Evolutionary conservation across 352 stramenopile species (phyloP).

Genomic region (Pythium scleroteichum): DNA sequence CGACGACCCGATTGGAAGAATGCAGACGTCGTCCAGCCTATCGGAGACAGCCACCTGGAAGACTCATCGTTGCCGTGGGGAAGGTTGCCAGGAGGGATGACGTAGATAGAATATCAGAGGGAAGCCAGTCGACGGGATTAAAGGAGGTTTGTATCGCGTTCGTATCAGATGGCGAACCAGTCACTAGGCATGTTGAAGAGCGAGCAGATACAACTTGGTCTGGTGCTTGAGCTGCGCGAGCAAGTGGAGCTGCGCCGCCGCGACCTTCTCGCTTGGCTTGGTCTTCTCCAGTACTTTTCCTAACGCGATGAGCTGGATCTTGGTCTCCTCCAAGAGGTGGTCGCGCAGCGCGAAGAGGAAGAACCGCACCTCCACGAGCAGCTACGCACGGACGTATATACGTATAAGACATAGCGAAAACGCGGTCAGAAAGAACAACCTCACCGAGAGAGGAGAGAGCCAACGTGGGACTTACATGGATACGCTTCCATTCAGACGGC

Average conservation of each 20-base stretch:
- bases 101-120: background rate
- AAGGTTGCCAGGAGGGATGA: conserved; percentile 28
- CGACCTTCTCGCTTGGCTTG: conserved; percentile 41
- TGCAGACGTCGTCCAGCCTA: conserved; percentile 7
- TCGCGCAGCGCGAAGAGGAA: conserved; percentile 60
- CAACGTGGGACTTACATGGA: conserved; percentile 46
- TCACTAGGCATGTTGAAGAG: conserved; percentile 60
- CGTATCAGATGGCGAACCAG: too few species aligned
- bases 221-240: conserved; percentile 79
- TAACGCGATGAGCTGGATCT: conserved; percentile 46
- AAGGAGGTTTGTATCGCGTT: too few species aligned
- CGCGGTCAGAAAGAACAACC: conserved; percentile 1
- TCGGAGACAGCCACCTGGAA: background rate
- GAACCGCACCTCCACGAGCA: conserved; percentile 77
- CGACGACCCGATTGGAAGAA: background rate
- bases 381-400: conserved; percentile 27
- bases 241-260: conserved; percentile 44
- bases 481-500: conserved; percentile 52
- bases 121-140: too few species aligned
- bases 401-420: background rate
- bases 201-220: conserved; percentile 77
- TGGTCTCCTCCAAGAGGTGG: conserved; percentile 53
- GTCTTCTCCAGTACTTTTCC: conserved; percentile 49
- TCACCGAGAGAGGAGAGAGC: too few species aligned
- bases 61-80: too few species aligned